phyloP scores from a whole-genome alignment of 164 flowering plant species.

The Stephania japonica region DNA sequence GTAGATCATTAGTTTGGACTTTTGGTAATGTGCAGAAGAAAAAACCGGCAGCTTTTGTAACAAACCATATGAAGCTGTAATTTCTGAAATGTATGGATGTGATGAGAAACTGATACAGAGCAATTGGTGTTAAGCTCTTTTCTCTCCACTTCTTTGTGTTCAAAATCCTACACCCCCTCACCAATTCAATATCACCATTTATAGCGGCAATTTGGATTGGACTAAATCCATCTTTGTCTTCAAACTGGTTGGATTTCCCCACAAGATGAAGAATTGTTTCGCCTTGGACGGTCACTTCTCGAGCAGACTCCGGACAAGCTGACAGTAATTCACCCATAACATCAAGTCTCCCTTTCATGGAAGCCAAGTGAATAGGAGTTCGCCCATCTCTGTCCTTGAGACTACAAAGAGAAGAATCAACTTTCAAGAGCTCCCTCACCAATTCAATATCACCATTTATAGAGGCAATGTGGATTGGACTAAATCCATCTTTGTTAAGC shows the following conservation, averaged over 20 bases:
- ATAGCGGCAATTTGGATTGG: not conserved
- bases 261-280: constrained; percentile 14
- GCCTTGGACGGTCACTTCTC: not conserved
- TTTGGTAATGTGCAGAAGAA: too few species aligned
- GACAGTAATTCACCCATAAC: not conserved
- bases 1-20: too few species aligned
- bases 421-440: not conserved
- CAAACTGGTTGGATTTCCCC: constrained; percentile 8
- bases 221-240: constrained; percentile 14
- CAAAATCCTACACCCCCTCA: too few species aligned
- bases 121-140: too few species aligned
- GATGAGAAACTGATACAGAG: too few species aligned
- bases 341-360: not conserved
- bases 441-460: not conserved
- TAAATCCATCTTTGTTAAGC: constrained; percentile 1
- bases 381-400: not conserved
- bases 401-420: not conserved
- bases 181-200: not conserved
- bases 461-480: constrained; percentile 1
- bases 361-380: not conserved
- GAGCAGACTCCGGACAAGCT: not conserved
- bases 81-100: too few species aligned
- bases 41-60: too few species aligned
- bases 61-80: too few species aligned
- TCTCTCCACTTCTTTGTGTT: too few species aligned